phyloP scores from a whole-genome alignment of 495 filamentous ascomycete species.

The Bacidia gigantensis region DNA sequence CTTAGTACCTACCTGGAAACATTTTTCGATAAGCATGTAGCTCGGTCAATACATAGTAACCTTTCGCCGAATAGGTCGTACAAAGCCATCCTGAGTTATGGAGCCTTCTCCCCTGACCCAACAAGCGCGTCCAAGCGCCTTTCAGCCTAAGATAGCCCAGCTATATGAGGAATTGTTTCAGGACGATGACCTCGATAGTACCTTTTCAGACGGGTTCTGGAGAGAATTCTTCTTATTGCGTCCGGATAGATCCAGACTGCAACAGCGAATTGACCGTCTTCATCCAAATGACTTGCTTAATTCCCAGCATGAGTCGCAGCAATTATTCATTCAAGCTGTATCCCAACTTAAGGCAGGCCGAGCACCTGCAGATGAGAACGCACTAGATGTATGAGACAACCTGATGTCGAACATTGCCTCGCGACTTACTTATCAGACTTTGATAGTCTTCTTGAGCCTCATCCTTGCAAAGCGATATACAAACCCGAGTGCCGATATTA shows the following conservation, averaged over 20 bases:
- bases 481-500: conserved; percentile 90
- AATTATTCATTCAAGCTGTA: conserved; percentile 63
- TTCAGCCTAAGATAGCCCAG: conserved; percentile 84
- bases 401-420: conserved; percentile 1
- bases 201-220: conserved; percentile 86
- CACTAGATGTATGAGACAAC: conserved; percentile 62
- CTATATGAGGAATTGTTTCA: conserved; percentile 78
- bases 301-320: conserved; percentile 51
- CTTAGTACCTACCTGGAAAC: no score
- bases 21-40: no score
- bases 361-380: conserved; percentile 56
- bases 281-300: conserved; percentile 61
- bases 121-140: conserved; percentile 77
- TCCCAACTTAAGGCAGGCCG: conserved; percentile 48
- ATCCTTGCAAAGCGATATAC: conserved; percentile 83
- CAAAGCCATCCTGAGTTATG: no score
- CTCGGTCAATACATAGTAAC: no score
- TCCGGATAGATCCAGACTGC: conserved; percentile 56
- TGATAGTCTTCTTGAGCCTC: conserved; percentile 72
- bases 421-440: conserved; percentile 53
- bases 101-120: conserved; percentile 87
- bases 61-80: no score
- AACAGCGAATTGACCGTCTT: conserved; percentile 49
- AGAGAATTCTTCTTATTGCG: conserved; percentile 81
- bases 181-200: conserved; percentile 49